These are phyloP conservation scores for Trypethelium eluteriae DNA, from an alignment of 495 filamentous ascomycete genomes.

Conservation along the genomic window DNA sequence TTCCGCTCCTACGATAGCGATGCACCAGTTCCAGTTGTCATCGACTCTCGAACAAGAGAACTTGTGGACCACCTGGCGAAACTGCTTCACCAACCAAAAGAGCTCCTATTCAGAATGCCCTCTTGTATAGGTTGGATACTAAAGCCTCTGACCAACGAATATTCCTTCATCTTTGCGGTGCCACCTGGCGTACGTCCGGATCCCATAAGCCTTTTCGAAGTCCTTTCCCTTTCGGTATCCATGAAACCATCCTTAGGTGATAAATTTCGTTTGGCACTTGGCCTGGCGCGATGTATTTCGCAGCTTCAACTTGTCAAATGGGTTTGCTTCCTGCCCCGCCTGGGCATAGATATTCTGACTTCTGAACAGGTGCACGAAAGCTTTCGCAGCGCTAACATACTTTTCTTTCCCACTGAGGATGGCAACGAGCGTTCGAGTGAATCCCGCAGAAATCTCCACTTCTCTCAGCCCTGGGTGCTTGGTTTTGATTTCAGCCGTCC, in stretches of 20 bases:
- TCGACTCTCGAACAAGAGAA: neutral
- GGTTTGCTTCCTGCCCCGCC: neutral
- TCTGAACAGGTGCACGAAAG: slow-evolving; percentile 9
- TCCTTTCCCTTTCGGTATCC: neutral
- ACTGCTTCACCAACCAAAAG: neutral
- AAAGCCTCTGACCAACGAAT: neutral
- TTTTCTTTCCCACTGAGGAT: neutral
- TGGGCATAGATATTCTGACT: neutral
- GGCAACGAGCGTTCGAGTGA: neutral
- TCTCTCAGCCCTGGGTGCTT: slow-evolving; percentile 3
- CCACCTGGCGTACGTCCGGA: neutral
- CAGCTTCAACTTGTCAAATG: neutral
- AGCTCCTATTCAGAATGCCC: neutral
- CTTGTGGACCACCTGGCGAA: slow-evolving; percentile 1
- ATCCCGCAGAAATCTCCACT: neutral
- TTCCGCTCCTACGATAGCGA: neutral
- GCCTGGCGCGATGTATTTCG: slow-evolving; percentile 3
- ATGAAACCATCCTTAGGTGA: neutral
- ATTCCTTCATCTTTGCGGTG: neutral
- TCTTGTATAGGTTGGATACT: neutral
- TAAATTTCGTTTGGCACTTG: neutral
- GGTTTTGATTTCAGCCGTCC: slow-evolving; percentile 11
- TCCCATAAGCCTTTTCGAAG: neutral
- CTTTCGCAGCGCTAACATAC: slow-evolving; percentile 10
- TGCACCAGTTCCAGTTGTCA: neutral